Conservation (phyloP, 176 grass and related monocot genomes). For the Pontederia paniculata region DNA sequence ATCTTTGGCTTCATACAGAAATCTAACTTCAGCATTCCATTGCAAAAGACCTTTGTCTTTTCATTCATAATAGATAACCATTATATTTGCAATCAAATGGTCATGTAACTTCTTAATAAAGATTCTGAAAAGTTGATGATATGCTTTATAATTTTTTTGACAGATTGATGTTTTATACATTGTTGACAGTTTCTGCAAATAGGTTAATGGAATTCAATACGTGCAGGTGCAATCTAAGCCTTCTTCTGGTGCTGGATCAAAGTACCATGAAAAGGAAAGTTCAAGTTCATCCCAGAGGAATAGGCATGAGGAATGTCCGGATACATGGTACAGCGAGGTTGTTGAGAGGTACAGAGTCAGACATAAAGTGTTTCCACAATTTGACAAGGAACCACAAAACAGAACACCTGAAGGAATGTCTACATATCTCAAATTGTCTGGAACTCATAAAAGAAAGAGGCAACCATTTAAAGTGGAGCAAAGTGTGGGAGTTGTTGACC, state of each 20-base stretch:
- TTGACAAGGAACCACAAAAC: slow-evolving; percentile 69
- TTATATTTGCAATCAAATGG: too few species aligned
- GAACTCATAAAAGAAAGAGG: slow-evolving; percentile 79
- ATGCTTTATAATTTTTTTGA: too few species aligned
- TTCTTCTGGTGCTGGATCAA: neutral
- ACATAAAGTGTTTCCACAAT: slow-evolving; percentile 36
- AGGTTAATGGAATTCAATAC: too few species aligned
- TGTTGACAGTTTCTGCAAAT: too few species aligned
- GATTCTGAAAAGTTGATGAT: too few species aligned
- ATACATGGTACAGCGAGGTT: slow-evolving; percentile 73
- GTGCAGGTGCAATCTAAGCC: neutral
- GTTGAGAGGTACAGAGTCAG: slow-evolving; percentile 56
- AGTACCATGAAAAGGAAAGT: slow-evolving; percentile 12
- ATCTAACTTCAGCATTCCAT: too few species aligned
- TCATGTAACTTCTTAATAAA: too few species aligned
- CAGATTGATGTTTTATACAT: too few species aligned
- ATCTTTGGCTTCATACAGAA: too few species aligned
- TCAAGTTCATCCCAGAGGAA: slow-evolving; percentile 38
- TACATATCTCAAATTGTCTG: slow-evolving; percentile 58
- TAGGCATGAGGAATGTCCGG: slow-evolving; percentile 45
- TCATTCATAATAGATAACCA: too few species aligned
- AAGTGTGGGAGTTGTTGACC: slow-evolving; percentile 15
- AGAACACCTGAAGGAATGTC: slow-evolving; percentile 90
- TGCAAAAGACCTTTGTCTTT: too few species aligned
- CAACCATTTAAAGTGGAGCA: slow-evolving; percentile 43